Evolutionary conservation across 2,329 filamentous ascomycete genomes (phyloP), one percentile per base, ranked within the genome.

Genomic region (Ilyonectria sp.): DNA sequence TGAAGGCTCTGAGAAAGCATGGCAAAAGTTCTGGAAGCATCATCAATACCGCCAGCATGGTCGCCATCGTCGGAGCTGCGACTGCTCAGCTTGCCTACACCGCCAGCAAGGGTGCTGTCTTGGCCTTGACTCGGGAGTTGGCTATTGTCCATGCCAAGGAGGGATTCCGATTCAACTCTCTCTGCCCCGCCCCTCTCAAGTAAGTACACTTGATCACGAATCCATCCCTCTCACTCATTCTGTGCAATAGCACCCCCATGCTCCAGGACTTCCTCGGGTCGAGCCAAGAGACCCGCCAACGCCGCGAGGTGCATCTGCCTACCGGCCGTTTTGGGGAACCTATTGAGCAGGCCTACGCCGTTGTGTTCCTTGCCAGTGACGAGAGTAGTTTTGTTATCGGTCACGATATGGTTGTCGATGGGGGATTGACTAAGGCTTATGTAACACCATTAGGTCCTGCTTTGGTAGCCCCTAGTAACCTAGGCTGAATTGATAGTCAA

Each of bases 261-360:
- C 83, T 94, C 52, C 92, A 94, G 80, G 91, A 94, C 79, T 94
- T 91, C 90, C 85, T 94, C 2, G 92, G 92, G 94, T 79, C 77
- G 87, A 26, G 86, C 86, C 62, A 94, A 94, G 85, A 87, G 92
- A 63, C 84, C 87, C 75, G 23, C 5, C 23, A 26, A 26, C 86
- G 92, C 69, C 90, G 92, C 55, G 92, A 94, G 78, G 85, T 94
- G 15, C 92, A 94, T 77, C 93, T 94, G 84, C 92, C 92, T 1
- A 89, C 85, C 23, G 92, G 92, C 31, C 86, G 92, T 19, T 94
- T 94, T 69, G 92, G 92, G 37, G 92, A 94, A 81, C 90, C 92
- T 6, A 89, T 94, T 69, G 92, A 94, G 82, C 92, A 94, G 80
- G 92, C 92, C 2, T 88, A 93, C 56, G 92, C 91, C 1, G 92